Base-by-base conservation (phyloP, 225 moss, liverwort and hornwort genomes). In the Polytrichum formosum region DNA sequence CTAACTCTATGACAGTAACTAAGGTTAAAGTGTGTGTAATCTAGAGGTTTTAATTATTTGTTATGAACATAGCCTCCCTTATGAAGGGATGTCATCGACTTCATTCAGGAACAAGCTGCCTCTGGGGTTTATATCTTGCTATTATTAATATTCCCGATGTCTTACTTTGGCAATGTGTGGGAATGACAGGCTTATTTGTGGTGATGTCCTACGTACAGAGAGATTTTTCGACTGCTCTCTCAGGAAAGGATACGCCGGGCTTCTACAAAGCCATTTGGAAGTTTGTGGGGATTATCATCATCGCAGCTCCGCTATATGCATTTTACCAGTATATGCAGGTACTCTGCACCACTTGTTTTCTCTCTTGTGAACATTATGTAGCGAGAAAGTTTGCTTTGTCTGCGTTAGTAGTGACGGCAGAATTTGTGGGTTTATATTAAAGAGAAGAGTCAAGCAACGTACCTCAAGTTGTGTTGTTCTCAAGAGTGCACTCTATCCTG, bases 141-240 rank as follows among this genome's bases (percentile, higher is more conserved):
- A 35, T 35, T 9, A 35, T 35, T 62, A 4, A 10, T 63, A 23
- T 63, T 63, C 8, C 22, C 16, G n/a, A 60, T 1, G 20, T n/a
- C 20, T 23, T 22, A 58, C 20, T 58, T 58, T 75, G 68, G 19
- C 25, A 26, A 35, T 64, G 55, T 74, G 65, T 53, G 75, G 68
- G 18, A 62, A 72, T 28, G 31, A 27, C 74, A 96, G 96, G 93
- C 37, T 84, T 96, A 82, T 96, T 88, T 79, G 96, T 96, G 70
- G 82, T 92, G 66, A 90, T 96, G 81, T 96, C 96, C 1, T 96
- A 91, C 58, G 89, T 93, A 56, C 96, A 96, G 65, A 86, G 96
- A 63, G 96, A 96, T 58, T 92, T 96, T 70, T 91, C 93, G 29
- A 93, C 96, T 18, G 96, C 96, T 58, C 93, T 96, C 25, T 96